These are phyloP conservation scores for Circinella umbellata DNA, from an alignment of 371 early-diverging fungal genomes.

Conservation along the genomic window DNA sequence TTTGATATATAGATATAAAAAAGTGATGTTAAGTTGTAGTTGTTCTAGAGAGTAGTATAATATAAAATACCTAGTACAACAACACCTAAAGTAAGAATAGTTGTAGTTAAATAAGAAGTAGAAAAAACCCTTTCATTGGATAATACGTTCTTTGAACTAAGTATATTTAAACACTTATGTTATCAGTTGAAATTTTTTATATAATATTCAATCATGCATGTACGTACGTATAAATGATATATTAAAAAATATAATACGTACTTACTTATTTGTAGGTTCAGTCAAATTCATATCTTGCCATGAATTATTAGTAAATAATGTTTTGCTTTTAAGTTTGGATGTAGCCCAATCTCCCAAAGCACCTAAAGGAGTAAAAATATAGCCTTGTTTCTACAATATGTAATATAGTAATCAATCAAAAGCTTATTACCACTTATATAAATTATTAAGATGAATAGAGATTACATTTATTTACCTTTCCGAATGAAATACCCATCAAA, in stretches of 20 bases:
- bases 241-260: not conserved
- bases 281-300: not conserved
- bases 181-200: not conserved
- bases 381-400: slow-evolving; percentile 4
- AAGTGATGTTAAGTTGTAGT: not conserved
- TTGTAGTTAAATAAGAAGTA: not conserved
- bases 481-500: not conserved
- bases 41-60: not conserved
- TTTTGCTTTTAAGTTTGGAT: not conserved
- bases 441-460: no score
- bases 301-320: not conserved
- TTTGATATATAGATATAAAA: not conserved
- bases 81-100: not conserved
- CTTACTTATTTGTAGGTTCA: not conserved
- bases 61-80: not conserved
- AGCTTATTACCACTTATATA: no score
- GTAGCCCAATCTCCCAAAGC: not conserved
- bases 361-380: not conserved
- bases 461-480: not conserved
- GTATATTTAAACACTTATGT: not conserved
- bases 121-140: no score
- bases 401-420: not conserved
- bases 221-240: not conserved
- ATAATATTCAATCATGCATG: no score
- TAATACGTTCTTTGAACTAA: not conserved